A percentile compares a stretch with the other conserved stretches of the same genome.
phyloP scores from a whole-genome alignment of 1,139 yeast genomes.

The Pichia sp. region DNA sequence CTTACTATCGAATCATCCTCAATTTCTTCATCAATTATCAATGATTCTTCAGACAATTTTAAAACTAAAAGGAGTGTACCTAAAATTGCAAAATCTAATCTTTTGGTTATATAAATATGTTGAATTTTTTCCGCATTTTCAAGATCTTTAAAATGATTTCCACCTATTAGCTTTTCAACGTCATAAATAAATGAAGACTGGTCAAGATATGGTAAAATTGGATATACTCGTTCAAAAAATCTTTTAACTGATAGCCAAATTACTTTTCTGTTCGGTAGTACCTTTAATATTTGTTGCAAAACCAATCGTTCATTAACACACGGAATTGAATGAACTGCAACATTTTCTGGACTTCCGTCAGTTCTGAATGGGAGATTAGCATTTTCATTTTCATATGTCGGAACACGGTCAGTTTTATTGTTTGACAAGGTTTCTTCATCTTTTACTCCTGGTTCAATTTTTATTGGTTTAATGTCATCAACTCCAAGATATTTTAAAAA shows the following conservation, averaged over 20 bases:
- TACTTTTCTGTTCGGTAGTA: constrained; percentile 39
- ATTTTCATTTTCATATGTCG: neutral
- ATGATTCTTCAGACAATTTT: constrained; percentile 37
- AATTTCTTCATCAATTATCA: constrained; percentile 31
- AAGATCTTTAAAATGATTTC: constrained; percentile 12
- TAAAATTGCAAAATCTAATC: constrained; percentile 42
- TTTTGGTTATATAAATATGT: constrained; percentile 31
- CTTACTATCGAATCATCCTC: constrained; percentile 18
- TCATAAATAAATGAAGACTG: constrained; percentile 33
- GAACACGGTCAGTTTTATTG: neutral
- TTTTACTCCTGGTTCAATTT: neutral
- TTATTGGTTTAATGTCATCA: constrained; percentile 28
- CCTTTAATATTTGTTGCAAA: constrained; percentile 33
- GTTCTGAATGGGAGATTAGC: neutral
- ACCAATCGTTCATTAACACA: no score
- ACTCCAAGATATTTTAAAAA: constrained; percentile 32
- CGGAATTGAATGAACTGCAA: no score
- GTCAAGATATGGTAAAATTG: constrained; percentile 43
- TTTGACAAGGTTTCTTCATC: neutral
- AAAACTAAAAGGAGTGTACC: constrained; percentile 40
- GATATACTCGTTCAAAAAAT: constrained; percentile 41
- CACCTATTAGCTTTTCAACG: constrained; percentile 28
- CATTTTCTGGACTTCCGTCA: no score
- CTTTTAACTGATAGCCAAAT: constrained; percentile 43
- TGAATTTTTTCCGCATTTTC: constrained; percentile 21